phyloP scores from a whole-genome alignment of 768 basidiomycete genomes.

The Hygrophorus russula region DNA sequence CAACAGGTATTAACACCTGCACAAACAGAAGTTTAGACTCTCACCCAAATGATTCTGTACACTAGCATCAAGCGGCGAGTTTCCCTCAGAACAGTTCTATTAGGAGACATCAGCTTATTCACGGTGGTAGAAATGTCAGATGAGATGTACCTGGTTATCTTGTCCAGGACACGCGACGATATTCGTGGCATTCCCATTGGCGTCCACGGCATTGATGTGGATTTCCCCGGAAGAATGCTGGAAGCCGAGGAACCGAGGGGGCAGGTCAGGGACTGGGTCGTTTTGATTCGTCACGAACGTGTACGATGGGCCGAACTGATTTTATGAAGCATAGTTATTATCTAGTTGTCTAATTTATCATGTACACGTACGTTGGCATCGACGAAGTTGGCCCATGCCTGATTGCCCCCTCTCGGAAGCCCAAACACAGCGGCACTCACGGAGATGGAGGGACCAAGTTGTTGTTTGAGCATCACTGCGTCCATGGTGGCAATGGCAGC shows the following conservation, averaged over 20 bases:
- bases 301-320: slow-evolving; percentile 18
- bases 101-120: neutral
- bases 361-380: slow-evolving; percentile 19
- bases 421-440: slow-evolving; percentile 28
- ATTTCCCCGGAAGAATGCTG: slow-evolving; percentile 28
- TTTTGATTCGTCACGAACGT: slow-evolving; percentile 27
- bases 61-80: slow-evolving; percentile 11
- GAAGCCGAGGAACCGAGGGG: slow-evolving; percentile 24
- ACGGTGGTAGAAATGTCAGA: neutral
- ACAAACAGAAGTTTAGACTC: neutral
- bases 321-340: neutral
- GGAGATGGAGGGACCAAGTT: slow-evolving; percentile 21
- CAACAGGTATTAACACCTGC: too few species aligned
- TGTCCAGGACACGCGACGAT: slow-evolving; percentile 25
- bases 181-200: slow-evolving; percentile 15
- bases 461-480: slow-evolving; percentile 25
- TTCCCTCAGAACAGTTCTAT: slow-evolving; percentile 17
- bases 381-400: slow-evolving; percentile 30
- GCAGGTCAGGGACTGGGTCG: slow-evolving; percentile 30
- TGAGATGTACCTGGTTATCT: slow-evolving; percentile 20
- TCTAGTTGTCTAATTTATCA: neutral
- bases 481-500: slow-evolving; percentile 37
- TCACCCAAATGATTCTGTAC: slow-evolving; percentile 15
- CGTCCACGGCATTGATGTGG: slow-evolving; percentile 25
- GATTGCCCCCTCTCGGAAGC: slow-evolving; percentile 34